A percentile compares a stretch with the other conserved stretches of the same genome.
Conservation (phyloP, 2,329 filamentous ascomycete genomes). For the Oidium heveae region DNA sequence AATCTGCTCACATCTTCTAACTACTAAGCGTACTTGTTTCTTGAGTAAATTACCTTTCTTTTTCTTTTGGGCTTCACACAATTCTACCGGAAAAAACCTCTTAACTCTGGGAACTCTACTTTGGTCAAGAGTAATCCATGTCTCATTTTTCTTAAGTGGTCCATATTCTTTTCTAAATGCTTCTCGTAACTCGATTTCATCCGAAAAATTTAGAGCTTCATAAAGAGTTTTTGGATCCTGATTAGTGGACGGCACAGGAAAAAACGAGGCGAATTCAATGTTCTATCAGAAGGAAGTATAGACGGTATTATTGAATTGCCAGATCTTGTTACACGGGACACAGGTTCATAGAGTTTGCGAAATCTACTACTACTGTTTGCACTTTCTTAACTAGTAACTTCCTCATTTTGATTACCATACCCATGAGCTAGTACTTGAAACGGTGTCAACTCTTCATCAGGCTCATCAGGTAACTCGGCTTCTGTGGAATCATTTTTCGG, state of each 20-base stretch:
- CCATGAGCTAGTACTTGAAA: neutral
- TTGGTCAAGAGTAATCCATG: neutral
- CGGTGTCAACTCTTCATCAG: neutral
- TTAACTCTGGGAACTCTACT: neutral
- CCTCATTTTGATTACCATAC: neutral
- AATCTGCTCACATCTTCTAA: neutral
- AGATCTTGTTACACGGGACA: neutral
- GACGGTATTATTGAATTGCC: too few relatives aligned
- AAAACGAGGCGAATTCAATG: too few relatives aligned
- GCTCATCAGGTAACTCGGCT: neutral
- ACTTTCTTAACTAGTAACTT: too few relatives aligned
- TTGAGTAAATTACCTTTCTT: neutral
- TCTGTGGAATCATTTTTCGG: neutral
- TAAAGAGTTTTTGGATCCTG: neutral
- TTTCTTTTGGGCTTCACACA: neutral
- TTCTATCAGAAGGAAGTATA: too few relatives aligned
- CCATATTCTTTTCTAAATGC: neutral
- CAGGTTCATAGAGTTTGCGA: neutral
- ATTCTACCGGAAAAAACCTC: neutral
- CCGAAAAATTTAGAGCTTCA: neutral
- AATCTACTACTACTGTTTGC: neutral
- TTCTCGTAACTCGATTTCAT: neutral
- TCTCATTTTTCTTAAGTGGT: neutral
- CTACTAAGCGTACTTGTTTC: neutral
- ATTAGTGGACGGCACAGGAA: too few relatives aligned